Conservation (phyloP, 495 filamentous ascomycete genomes). For the Tuber microsphaerosporum region DNA sequence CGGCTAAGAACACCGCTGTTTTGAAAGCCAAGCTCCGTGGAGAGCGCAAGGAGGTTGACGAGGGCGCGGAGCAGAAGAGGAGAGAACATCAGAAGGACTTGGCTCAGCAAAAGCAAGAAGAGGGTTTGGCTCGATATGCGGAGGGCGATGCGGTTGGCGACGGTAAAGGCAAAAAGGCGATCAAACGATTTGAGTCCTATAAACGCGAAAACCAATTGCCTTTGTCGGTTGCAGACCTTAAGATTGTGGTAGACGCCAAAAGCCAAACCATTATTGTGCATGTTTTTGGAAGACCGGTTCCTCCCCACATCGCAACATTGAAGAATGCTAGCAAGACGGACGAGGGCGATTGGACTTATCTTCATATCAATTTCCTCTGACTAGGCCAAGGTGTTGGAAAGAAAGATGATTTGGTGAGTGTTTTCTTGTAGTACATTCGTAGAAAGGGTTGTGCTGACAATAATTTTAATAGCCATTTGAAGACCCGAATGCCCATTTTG, state of each 20-base stretch:
- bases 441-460: slow-evolving; percentile 30
- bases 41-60: slow-evolving; percentile 77
- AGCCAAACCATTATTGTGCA: slow-evolving; percentile 84
- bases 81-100: slow-evolving; percentile 91
- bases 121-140: slow-evolving; percentile 75
- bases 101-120: slow-evolving; percentile 75
- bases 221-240: slow-evolving; percentile 67
- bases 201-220: slow-evolving; percentile 97
- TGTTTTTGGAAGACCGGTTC: slow-evolving; percentile 94
- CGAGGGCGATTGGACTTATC: slow-evolving; percentile 85
- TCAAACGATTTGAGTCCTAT: slow-evolving; percentile 98
- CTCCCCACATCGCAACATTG: slow-evolving; percentile 98
- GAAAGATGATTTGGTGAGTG: slow-evolving; percentile 66
- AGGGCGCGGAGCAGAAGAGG: slow-evolving; percentile 79
- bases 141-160: slow-evolving; percentile 63
- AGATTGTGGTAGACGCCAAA: slow-evolving; percentile 82
- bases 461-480: slow-evolving; percentile 71
- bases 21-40: slow-evolving; percentile 88
- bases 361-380: slow-evolving; percentile 94
- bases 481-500: slow-evolving; percentile 88
- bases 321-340: slow-evolving; percentile 95
- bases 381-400: slow-evolving; percentile 95
- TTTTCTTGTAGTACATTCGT: slow-evolving; percentile 4
- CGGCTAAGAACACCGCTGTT: slow-evolving; percentile 72
- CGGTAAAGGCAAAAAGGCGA: slow-evolving; percentile 90